phyloP scores from a whole-genome alignment of 2,329 filamentous ascomycete species.

The Alternaria gansuensis region DNA sequence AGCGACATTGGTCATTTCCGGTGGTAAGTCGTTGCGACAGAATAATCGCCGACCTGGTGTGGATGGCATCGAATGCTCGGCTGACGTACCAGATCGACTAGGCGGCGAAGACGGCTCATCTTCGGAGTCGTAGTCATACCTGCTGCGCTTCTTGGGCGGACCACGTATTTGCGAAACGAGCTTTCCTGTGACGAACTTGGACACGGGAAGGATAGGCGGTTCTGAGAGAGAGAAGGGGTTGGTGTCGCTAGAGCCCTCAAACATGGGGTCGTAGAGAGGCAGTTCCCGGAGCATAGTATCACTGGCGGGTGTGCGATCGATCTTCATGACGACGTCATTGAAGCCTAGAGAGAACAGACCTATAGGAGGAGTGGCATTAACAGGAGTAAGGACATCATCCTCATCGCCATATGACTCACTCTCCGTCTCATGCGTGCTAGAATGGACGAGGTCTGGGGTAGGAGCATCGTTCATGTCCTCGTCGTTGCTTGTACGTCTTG shows the following conservation, averaged over 20 bases:
- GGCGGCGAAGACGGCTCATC: constrained; percentile 60
- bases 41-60: constrained; percentile 53
- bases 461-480: constrained; percentile 52
- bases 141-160: constrained; percentile 77
- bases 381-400: constrained; percentile 55
- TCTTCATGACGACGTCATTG: constrained; percentile 81
- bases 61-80: constrained; percentile 54
- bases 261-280: constrained; percentile 72
- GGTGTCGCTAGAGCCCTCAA: constrained; percentile 45
- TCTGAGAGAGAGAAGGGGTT: constrained; percentile 47
- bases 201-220: constrained; percentile 77
- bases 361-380: constrained; percentile 67
- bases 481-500: constrained; percentile 22
- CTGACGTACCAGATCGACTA: constrained; percentile 53
- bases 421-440: constrained; percentile 51
- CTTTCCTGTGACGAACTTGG: constrained; percentile 84
- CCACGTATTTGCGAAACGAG: constrained; percentile 73
- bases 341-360: constrained; percentile 84
- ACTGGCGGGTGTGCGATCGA: constrained; percentile 76
- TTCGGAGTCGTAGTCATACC: constrained; percentile 83
- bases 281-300: constrained; percentile 82
- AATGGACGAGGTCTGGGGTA: constrained; percentile 53
- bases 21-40: constrained; percentile 63
- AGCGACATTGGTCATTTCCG: constrained; percentile 79
- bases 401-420: constrained; percentile 52